Evolutionary conservation across 2,329 filamentous ascomycete genomes (phyloP).

Genomic region (Chlorencoelia australis): DNA sequence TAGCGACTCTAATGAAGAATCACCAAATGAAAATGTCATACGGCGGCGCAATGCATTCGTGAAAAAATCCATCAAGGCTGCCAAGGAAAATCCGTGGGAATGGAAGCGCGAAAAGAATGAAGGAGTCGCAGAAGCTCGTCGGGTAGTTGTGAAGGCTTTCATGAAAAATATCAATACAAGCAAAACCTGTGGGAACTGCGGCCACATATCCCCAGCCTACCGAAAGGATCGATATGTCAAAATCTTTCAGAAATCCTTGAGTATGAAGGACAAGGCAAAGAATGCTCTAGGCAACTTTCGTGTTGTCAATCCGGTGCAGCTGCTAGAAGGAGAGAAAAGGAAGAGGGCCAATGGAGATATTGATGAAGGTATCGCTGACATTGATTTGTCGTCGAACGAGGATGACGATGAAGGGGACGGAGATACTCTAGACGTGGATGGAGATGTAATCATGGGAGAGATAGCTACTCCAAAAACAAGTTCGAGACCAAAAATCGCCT

Average conservation of each 20-base stretch:
- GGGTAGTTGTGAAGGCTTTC: slow-evolving; percentile 71
- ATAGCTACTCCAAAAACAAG: slow-evolving; percentile 27
- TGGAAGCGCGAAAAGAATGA: slow-evolving; percentile 60
- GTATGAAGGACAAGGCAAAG: slow-evolving; percentile 61
- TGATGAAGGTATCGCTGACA: slow-evolving; percentile 63
- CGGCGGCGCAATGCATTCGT: slow-evolving; percentile 58
- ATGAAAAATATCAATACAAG: slow-evolving; percentile 59
- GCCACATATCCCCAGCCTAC: slow-evolving; percentile 68
- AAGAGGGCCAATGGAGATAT: slow-evolving; percentile 25
- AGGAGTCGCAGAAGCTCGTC: slow-evolving; percentile 66
- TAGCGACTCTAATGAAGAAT: slow-evolving; percentile 27
- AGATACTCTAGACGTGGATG: slow-evolving; percentile 41
- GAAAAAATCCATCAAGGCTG: slow-evolving; percentile 57
- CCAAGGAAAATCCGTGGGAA: slow-evolving; percentile 31
- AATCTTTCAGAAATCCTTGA: slow-evolving; percentile 78
- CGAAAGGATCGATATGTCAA: slow-evolving; percentile 88
- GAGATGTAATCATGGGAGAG: slow-evolving; percentile 49
- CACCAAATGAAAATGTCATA: slow-evolving; percentile 37
- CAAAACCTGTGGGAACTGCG: slow-evolving; percentile 57
- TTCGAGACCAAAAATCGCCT: slow-evolving; percentile 30
- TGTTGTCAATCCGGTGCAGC: slow-evolving; percentile 25
- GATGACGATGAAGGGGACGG: slow-evolving; percentile 33
- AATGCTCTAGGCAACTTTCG: slow-evolving; percentile 62
- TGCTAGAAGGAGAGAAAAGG: slow-evolving; percentile 31
- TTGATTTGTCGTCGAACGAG: slow-evolving; percentile 43